Evolutionary conservation across 2,329 filamentous ascomycete genomes (phyloP).

Genomic region (Orbilia oligospora): DNA sequence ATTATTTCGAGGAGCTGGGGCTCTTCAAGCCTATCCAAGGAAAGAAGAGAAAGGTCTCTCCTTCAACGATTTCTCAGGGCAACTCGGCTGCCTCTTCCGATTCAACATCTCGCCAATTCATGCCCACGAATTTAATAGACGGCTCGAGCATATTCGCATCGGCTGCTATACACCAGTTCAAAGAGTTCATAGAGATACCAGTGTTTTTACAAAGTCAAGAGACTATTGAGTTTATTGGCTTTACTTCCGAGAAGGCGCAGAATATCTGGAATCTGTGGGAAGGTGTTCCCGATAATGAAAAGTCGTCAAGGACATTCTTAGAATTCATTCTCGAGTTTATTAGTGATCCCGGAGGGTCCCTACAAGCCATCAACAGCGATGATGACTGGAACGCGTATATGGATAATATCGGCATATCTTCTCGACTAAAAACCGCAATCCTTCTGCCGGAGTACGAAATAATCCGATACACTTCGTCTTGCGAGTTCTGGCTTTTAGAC

Average conservation of each 20-base stretch:
- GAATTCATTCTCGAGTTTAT: not conserved
- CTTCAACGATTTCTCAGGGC: not conserved
- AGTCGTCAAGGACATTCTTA: not conserved
- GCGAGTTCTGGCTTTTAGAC: not conserved
- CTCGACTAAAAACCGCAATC: not conserved
- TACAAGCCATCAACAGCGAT: not conserved
- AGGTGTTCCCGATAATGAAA: not conserved
- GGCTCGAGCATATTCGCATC: not conserved
- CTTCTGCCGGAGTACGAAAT: not conserved
- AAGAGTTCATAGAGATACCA: not conserved
- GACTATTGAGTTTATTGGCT: not conserved
- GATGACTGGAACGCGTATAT: not conserved
- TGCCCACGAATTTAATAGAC: not conserved
- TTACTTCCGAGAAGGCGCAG: not conserved
- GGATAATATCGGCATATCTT: not conserved
- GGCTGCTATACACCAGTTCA: not conserved
- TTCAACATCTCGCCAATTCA: not conserved
- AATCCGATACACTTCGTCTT: not conserved
- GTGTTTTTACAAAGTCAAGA: not conserved
- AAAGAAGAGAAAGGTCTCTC: not conserved
- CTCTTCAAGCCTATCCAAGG: not conserved
- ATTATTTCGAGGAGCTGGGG: not conserved
- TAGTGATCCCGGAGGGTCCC: not conserved
- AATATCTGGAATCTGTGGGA: not conserved
- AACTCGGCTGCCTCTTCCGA: too few species aligned